phyloP scores from a whole-genome alignment of 192 early-diverging fungal genomes.

The Kickxella alabastrina region DNA sequence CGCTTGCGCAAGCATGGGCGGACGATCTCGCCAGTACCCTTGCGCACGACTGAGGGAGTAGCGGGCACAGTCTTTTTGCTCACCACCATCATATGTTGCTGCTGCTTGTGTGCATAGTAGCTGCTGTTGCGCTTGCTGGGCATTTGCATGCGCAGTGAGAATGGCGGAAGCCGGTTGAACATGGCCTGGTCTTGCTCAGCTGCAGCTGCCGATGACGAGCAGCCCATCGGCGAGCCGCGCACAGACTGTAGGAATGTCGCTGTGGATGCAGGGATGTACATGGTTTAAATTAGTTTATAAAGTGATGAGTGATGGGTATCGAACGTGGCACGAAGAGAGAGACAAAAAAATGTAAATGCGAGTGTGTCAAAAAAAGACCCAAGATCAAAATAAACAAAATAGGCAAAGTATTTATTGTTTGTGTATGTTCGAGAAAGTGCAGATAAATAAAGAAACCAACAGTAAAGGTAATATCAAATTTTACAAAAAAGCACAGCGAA shows the following conservation, averaged over 20 bases:
- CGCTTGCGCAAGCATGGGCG: slow-evolving; percentile 38
- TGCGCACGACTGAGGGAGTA: slow-evolving; percentile 36
- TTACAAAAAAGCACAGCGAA: too few species aligned
- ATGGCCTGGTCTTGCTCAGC: not conserved
- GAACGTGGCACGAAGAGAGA: not conserved
- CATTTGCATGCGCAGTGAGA: slow-evolving; percentile 20
- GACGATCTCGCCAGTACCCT: slow-evolving; percentile 50
- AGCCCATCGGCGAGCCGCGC: slow-evolving; percentile 16
- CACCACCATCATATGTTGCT: too few species aligned
- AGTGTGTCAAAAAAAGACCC: not conserved
- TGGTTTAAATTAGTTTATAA: slow-evolving; percentile 1
- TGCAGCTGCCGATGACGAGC: slow-evolving; percentile 10
- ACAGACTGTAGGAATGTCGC: slow-evolving; percentile 8
- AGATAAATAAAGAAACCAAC: too few species aligned
- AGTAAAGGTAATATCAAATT: too few species aligned
- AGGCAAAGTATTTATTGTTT: not conserved
- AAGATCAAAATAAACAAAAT: not conserved
- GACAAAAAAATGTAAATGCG: not conserved
- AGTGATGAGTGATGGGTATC: not conserved
- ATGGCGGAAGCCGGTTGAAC: slow-evolving; percentile 1
- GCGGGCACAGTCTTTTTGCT: slow-evolving; percentile 24
- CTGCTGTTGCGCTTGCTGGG: not conserved
- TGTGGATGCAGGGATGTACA: slow-evolving; percentile 44
- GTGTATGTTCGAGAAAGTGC: not conserved
- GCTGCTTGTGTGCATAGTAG: slow-evolving; percentile 2